These are phyloP conservation scores for Ganoderma lingzhi DNA, from an alignment of 1,284 basidiomycete species.

Conservation along the genomic window DNA sequence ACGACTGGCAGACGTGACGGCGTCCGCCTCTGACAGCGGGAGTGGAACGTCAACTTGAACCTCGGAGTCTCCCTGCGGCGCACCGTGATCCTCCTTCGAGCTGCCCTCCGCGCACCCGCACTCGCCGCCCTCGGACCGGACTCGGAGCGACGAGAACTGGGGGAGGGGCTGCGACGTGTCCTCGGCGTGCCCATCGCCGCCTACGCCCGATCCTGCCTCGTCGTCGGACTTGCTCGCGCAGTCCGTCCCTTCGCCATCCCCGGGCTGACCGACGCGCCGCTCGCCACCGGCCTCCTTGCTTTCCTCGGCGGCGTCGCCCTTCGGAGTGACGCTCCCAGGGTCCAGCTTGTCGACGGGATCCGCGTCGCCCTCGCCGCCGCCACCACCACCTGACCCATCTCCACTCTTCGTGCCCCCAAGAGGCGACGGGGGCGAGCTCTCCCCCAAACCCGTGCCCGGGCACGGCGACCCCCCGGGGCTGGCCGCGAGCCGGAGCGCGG, in stretches of 20 bases:
- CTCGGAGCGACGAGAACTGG: neutral
- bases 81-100: neutral
- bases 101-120: neutral
- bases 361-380: neutral
- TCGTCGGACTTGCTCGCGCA: neutral
- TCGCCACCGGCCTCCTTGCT: neutral
- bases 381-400: neutral
- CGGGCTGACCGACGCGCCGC: neutral
- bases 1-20: neutral
- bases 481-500: neutral
- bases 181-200: neutral
- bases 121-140: neutral
- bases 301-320: neutral
- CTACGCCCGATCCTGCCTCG: neutral
- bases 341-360: neutral
- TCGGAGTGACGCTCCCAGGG: neutral
- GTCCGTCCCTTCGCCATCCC: neutral
- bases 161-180: conserved; percentile 5
- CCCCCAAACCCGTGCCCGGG: neutral
- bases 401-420: neutral
- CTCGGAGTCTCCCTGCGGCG: neutral
- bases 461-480: neutral
- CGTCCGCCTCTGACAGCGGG: neutral
- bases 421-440: neutral
- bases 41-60: neutral